Evolutionary conservation across 345 rosid species (phyloP), one percentile per base, ranked within the genome.

Genomic region (Adansonia digitata): DNA sequence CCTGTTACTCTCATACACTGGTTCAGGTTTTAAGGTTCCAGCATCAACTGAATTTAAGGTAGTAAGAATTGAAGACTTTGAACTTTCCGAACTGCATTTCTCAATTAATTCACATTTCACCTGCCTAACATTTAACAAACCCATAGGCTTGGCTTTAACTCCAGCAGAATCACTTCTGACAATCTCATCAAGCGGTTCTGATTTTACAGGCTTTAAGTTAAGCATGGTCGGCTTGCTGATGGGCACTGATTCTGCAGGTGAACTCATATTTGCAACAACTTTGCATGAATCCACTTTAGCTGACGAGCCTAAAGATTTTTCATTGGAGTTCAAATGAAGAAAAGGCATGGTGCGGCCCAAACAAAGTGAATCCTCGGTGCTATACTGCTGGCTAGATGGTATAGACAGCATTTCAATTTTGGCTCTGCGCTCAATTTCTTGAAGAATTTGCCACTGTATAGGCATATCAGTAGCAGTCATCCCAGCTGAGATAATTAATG

Each of bases 171-270:
- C 81, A 76, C 37, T 62, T 67, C 65, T 81, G 72, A 52, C 53
- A 71, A 65, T 74, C 76, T 83, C 93, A 72, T 92, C 92, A 77
- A 71, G 42, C 5, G 86, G 86, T 82, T 94, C 97, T 45, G 85
- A 71, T 81, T 92, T 94, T 31, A 94, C 85, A 64, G 67, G 75
- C 70, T 79, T 76, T 7, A 79, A 74, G 49, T 73, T 67, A 45
- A 7, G 37, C 52, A 26, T 24, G 37, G 11, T 24, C 34, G 11
- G 22, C 20, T 67, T 67, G 71, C 84, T 75, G 76, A 77, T 74
- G 0, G 77, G 55, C 29, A 72, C 31, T 1, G 73, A 22, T 49
- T 49, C 27, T 39, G 45, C 60, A 69, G 60, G 60, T 31, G 42
- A 51, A 53, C 24, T 18, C 12, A n/a, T 20, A 31, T 31, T 49